These are phyloP conservation scores for Fusarium brevicatenulatum DNA, from an alignment of 2,329 filamentous ascomycete species.

Conservation along the genomic window DNA sequence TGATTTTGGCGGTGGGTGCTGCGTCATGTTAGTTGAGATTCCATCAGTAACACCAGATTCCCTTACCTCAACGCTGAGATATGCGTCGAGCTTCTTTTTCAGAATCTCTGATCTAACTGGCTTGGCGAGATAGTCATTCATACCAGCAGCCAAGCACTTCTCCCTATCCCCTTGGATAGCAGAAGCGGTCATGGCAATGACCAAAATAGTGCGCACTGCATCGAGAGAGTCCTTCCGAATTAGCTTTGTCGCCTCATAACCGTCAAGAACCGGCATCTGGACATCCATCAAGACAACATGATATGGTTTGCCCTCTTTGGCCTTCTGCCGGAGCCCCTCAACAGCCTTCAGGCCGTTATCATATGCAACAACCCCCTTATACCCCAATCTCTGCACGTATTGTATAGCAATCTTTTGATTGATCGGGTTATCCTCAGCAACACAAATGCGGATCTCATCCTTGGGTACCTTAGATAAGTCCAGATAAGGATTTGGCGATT, in stretches of 20 bases:
- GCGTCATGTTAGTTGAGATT: conserved; percentile 17
- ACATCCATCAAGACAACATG: conserved; percentile 96
- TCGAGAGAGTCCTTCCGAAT: conserved; percentile 81
- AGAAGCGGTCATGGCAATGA: conserved; percentile 97
- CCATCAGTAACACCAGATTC: neutral
- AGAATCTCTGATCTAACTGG: conserved; percentile 90
- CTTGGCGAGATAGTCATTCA: conserved; percentile 98
- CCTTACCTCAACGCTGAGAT: conserved; percentile 56
- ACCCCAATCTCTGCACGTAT: conserved; percentile 86
- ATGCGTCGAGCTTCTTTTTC: conserved; percentile 79
- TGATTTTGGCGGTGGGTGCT: conserved; percentile 25
- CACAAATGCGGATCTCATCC: conserved; percentile 85
- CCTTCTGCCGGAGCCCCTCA: conserved; percentile 80
- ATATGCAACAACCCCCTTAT: conserved; percentile 83
- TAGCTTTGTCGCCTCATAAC: conserved; percentile 88
- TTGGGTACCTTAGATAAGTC: conserved; percentile 80
- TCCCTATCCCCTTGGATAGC: conserved; percentile 95
- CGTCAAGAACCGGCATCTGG: conserved; percentile 93
- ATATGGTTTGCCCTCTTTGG: conserved; percentile 78
- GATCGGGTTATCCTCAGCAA: conserved; percentile 94
- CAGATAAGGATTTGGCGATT: conserved; percentile 59
- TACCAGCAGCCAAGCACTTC: conserved; percentile 93
- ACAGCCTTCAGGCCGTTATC: conserved; percentile 90
- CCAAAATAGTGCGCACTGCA: conserved; percentile 81
- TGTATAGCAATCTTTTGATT: conserved; percentile 95